Evolutionary conservation across 2,329 filamentous ascomycete genomes (phyloP).

Genomic region (Verticillium zaregamsianum): DNA sequence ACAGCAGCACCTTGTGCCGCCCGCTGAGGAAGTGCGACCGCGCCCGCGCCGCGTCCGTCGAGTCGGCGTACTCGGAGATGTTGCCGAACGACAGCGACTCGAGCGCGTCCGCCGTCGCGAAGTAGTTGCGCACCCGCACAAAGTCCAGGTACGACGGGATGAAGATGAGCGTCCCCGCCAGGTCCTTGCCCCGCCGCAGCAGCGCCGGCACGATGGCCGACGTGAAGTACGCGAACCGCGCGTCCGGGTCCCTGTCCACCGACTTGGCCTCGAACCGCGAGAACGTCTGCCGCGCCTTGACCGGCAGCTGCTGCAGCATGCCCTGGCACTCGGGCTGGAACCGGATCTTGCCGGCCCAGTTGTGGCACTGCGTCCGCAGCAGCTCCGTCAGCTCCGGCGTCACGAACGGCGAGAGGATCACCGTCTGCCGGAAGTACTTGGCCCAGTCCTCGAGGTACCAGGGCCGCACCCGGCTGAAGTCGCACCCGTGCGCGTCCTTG

Average conservation of each 20-base stretch:
- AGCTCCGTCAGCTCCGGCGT: conserved; percentile 85
- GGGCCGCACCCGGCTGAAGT: conserved; percentile 82
- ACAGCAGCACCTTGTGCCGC: conserved; percentile 77
- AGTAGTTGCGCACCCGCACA: conserved; percentile 86
- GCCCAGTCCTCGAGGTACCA: conserved; percentile 94
- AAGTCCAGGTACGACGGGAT: conserved; percentile 95
- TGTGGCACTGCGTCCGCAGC: conserved; percentile 71
- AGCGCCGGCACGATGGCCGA: conserved; percentile 74
- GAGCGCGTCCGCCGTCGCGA: conserved; percentile 64
- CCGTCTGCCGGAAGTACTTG: conserved; percentile 76
- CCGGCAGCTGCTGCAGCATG: conserved; percentile 67
- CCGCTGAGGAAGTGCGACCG: conserved; percentile 84
- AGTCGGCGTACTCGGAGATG: conserved; percentile 82
- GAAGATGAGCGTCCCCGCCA: conserved; percentile 74
- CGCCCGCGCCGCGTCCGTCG: conserved; percentile 75
- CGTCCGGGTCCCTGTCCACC: conserved; percentile 74
- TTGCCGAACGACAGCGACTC: conserved; percentile 65
- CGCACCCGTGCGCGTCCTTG: conserved; percentile 83
- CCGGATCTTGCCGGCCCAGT: conserved; percentile 75
- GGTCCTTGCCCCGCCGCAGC: conserved; percentile 61
- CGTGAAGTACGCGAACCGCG: conserved; percentile 87
- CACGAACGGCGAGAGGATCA: conserved; percentile 76
- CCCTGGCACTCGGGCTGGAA: conserved; percentile 66
- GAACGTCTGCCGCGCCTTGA: conserved; percentile 82
- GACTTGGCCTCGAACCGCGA: conserved; percentile 73